Conservation (phyloP, 2,329 filamentous ascomycete species). For the Calonectria hawksworthii region DNA sequence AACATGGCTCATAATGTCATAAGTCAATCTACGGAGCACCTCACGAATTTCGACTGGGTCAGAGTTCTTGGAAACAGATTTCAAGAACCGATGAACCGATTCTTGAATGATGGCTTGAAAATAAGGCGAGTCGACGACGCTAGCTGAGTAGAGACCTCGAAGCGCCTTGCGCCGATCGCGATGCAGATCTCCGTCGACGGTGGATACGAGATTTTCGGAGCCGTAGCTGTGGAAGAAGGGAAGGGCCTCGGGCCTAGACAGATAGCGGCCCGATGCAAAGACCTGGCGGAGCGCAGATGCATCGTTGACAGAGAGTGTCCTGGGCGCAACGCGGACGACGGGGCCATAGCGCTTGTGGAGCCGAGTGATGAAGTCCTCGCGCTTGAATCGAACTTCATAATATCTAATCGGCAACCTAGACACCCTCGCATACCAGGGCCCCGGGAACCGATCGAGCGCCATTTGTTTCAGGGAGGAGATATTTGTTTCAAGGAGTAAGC, state of each 20-base stretch:
- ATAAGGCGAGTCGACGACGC: not conserved
- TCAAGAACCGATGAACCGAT: not conserved
- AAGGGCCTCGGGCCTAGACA: not conserved
- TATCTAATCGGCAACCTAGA: not conserved
- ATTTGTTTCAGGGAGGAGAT: constrained; percentile 1
- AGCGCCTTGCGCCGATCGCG: not conserved
- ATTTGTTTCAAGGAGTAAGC: constrained; percentile 7
- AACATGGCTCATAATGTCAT: constrained; percentile 7
- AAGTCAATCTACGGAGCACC: not conserved
- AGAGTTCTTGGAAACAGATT: not conserved
- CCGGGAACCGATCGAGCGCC: not conserved
- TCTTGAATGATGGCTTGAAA: not conserved
- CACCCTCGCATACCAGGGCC: not conserved
- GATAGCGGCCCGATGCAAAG: not conserved
- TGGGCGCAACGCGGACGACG: not conserved
- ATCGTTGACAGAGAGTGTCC: not conserved
- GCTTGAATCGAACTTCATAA: constrained; percentile 1
- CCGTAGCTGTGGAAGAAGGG: not conserved
- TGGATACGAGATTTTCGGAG: not conserved
- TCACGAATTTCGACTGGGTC: not conserved
- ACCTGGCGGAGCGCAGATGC: not conserved
- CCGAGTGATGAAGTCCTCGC: not conserved
- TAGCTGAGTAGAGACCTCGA: not conserved
- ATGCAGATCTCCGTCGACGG: not conserved
- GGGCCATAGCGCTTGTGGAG: constrained; percentile 4